Evolutionary conservation across 768 basidiomycete species (phyloP).

Genomic region (Daedalea quercina): DNA sequence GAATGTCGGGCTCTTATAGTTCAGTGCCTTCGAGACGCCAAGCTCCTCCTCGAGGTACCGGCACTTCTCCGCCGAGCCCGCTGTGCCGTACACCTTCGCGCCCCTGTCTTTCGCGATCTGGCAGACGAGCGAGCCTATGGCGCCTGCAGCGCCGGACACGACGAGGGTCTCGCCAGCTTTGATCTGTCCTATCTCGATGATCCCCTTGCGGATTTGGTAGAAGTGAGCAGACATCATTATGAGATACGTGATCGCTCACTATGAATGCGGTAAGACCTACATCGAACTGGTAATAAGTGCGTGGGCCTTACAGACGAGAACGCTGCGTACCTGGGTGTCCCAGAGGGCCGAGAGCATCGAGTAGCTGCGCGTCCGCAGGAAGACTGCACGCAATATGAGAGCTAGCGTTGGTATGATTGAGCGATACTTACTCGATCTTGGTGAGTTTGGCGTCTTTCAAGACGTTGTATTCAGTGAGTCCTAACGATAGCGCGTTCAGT

Average conservation of each 20-base stretch:
- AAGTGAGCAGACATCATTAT: too few relatives aligned
- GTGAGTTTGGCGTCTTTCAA: slow-evolving; percentile 44
- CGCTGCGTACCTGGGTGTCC: slow-evolving; percentile 52
- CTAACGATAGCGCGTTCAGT: slow-evolving; percentile 27
- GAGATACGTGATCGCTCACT: slow-evolving; percentile 37
- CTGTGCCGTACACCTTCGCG: slow-evolving; percentile 83
- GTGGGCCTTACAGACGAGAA: too few relatives aligned
- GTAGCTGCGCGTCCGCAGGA: slow-evolving; percentile 48
- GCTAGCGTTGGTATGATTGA: slow-evolving; percentile 42
- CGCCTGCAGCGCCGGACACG: slow-evolving; percentile 87
- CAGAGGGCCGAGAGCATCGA: slow-evolving; percentile 80
- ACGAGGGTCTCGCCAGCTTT: slow-evolving; percentile 83
- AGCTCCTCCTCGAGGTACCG: slow-evolving; percentile 76
- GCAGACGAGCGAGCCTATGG: slow-evolving; percentile 78
- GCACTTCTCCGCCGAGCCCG: slow-evolving; percentile 80
- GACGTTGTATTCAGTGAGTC: slow-evolving; percentile 77
- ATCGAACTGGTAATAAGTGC: slow-evolving; percentile 5
- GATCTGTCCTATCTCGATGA: slow-evolving; percentile 72
- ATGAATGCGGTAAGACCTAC: slow-evolving; percentile 86
- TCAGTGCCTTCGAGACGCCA: slow-evolving; percentile 75
- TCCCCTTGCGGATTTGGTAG: too few relatives aligned
- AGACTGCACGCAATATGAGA: slow-evolving; percentile 65
- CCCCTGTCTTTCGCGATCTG: slow-evolving; percentile 76
- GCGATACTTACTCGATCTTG: slow-evolving; percentile 56
- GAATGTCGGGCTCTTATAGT: slow-evolving; percentile 82